These are phyloP conservation scores for Phaffia rhodozyma DNA, from an alignment of 1,284 basidiomycete species.

Conservation along the genomic window DNA sequence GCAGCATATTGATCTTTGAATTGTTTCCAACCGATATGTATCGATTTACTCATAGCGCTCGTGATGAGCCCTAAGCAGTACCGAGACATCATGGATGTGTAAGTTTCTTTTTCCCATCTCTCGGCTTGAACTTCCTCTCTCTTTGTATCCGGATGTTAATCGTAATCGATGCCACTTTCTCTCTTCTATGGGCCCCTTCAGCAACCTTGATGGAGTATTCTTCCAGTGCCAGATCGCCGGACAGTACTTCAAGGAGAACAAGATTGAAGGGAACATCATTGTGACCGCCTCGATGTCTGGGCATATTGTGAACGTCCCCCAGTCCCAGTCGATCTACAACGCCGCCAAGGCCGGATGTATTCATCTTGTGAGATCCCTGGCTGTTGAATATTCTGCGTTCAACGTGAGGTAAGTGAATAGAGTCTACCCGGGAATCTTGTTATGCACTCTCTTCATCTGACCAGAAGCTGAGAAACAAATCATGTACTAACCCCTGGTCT, in stretches of 20 bases:
- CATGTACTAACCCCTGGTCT: too few relatives aligned
- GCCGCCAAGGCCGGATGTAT: slow-evolving; percentile 16
- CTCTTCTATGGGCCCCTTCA: not conserved
- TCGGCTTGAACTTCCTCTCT: not conserved
- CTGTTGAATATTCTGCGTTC: slow-evolving; percentile 13
- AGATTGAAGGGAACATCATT: slow-evolving; percentile 15
- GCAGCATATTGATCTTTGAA: too few relatives aligned
- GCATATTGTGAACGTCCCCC: slow-evolving; percentile 13
- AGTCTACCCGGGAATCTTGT: too few relatives aligned
- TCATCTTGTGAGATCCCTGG: slow-evolving; percentile 18
- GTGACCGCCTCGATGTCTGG: slow-evolving; percentile 16
- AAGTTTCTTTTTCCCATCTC: not conserved
- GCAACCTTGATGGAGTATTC: slow-evolving; percentile 17
- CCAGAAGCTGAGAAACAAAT: too few relatives aligned
- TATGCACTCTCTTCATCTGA: too few relatives aligned
- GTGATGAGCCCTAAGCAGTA: slow-evolving; percentile 8
- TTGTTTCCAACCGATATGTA: too few relatives aligned
- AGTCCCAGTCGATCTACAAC: slow-evolving; percentile 10
- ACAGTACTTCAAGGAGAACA: slow-evolving; percentile 10
- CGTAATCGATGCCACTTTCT: too few relatives aligned
- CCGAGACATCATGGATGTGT: slow-evolving; percentile 7
- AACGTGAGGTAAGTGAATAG: not conserved
- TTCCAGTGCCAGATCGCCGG: slow-evolving; percentile 14
- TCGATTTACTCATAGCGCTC: not conserved
- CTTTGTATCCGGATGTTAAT: too few relatives aligned